Evolutionary conservation across 2,329 filamentous ascomycete species (phyloP), one percentile per base, ranked within the genome.

Genomic region (Xylariaceae sp.): DNA sequence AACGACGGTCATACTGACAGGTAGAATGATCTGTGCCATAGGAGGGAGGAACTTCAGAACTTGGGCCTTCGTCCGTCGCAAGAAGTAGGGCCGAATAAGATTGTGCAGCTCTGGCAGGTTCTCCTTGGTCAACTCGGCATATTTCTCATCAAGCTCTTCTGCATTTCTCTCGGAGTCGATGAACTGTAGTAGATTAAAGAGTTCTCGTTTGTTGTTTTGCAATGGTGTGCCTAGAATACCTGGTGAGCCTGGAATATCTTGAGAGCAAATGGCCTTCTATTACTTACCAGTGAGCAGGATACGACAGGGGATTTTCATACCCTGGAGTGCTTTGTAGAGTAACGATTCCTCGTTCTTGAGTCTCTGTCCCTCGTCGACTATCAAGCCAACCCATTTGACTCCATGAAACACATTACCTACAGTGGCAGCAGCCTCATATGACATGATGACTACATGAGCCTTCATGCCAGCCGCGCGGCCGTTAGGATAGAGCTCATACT

Each of bases 121-220:
- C 34, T 95, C 88, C 53, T 88, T 87, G 7, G 89, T 92, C 53
- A 97, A 79, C n/a, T 89, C 84, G 4, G 79, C 78, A 69, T 90
- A 97, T 68, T 90, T 78, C 58, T 83, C 78, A 67, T 97, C 93
- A 2, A 97, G 77, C 17, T 82, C 75, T 39, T 83, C 83, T 0
- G 94, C 92, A 66, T 92, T 82, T 51, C 80, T 76, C 0, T 76
- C 78, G 5, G 85, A 82, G 69, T 99, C 92, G 49, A 97, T 82
- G 73, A 99, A 99, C 65, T 97, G 93, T 3, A 99, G 77, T n/a
- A 99, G 80, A 70, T 97, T 99, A 78, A 97, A 97, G 0, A 99
- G 78, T 73, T 99, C 94, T 51, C 92, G 83, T 66, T 91, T 90
- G 72, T 97, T 97, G 74, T 99, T 99, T 69, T 99, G 94, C 10